These are phyloP conservation scores for Podila epicladia DNA, from an alignment of 192 early-diverging fungal genomes.

Conservation along the genomic window DNA sequence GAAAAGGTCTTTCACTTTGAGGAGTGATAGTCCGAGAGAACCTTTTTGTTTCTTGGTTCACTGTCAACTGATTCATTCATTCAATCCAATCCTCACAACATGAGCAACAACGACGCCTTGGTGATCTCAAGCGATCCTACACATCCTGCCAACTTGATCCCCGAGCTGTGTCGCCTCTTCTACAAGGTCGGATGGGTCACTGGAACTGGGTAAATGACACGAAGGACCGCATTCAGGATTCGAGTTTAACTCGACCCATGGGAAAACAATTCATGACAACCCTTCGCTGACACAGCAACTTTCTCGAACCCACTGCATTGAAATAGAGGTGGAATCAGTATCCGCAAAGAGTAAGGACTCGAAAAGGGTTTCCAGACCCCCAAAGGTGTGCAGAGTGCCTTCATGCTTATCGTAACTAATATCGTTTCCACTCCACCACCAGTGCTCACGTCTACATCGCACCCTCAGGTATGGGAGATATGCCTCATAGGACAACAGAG, in stretches of 20 bases:
- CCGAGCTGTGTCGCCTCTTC: slow-evolving; percentile 90
- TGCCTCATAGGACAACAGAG: too few relatives aligned
- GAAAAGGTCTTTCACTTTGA: too few relatives aligned
- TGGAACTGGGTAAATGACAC: slow-evolving; percentile 79
- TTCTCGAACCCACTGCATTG: too few relatives aligned
- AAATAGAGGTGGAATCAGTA: slow-evolving; percentile 80
- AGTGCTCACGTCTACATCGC: slow-evolving; percentile 86
- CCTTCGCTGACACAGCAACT: not conserved
- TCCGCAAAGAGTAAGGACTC: slow-evolving; percentile 69
- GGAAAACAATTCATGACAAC: not conserved
- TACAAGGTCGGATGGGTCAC: slow-evolving; percentile 96
- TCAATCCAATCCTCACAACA: not conserved
- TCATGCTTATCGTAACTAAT: slow-evolving; percentile 3
- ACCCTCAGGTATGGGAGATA: slow-evolving; percentile 62
- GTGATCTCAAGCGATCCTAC: slow-evolving; percentile 65
- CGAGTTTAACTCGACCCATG: too few relatives aligned
- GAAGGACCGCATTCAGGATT: too few relatives aligned
- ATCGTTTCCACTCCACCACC: not conserved
- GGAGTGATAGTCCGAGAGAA: too few relatives aligned
- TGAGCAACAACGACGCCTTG: slow-evolving; percentile 54
- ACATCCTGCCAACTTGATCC: slow-evolving; percentile 90
- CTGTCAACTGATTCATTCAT: too few relatives aligned
- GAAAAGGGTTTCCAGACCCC: not conserved
- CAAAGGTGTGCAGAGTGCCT: not conserved
- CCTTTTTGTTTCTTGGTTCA: too few relatives aligned